Evolutionary conservation across 2,329 filamentous ascomycete genomes (phyloP), one percentile per base, ranked within the genome.

Genomic region (Pseudopithomyces chartarum): DNA sequence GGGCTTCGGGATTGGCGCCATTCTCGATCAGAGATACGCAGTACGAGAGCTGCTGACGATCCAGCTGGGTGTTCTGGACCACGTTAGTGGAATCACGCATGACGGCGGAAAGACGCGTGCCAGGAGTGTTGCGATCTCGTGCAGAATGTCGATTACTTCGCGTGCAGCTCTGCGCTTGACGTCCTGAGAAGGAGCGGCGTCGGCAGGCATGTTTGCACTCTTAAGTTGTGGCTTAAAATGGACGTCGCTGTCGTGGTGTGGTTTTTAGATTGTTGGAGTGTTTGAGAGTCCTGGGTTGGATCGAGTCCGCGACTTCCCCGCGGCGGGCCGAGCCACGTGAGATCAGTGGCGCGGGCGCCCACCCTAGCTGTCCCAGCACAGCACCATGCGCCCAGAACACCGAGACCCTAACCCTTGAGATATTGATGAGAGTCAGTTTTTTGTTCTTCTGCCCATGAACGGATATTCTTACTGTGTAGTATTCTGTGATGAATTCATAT

Each of bases 11-110:
- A 72, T 97, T 97, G 29, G 98, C 92, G 13, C 95, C 95, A 71
- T 97, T 97, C 78, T 99, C 95, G 66, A 99, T 96, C 76, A 99
- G 85, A 52, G 92, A 97, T 58, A 98, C 94, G 77, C 95, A 99
- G 61, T 97, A 91, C 2, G 93, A 97, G 17, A 99, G 82, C 19
- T 93, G 92, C 52, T 92, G 89, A 32, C 94, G 88, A 76, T 97
- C 93, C 44, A 99, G 87, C 62, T 96, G 87, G 60, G 94, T 97
- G 79, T 98, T 97, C 94, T 98, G 58, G 17, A 39, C 15, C n/a
- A 29, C 36, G 34, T 57, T 33, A 32, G 13, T 34, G 19, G 22
- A 12, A 15, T 26, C 29, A 20, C n/a, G 32, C 6, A 29, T 40
- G 13, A 38, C 20, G 42, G 29, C 40, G 42, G 34, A n/a, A 42